Conservation (phyloP, 345 rosid species). For the Boechera stricta region DNA sequence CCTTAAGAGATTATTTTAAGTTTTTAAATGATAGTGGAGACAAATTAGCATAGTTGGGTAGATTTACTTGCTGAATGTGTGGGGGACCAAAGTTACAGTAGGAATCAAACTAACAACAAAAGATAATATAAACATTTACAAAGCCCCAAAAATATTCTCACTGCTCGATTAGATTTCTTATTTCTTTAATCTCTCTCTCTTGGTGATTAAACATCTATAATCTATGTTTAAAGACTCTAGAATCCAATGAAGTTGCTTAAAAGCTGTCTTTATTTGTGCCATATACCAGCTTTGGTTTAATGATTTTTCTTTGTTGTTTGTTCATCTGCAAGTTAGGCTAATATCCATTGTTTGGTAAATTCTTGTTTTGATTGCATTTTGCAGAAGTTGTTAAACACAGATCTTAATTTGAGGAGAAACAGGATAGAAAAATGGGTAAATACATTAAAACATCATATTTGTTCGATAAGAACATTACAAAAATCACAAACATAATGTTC, state of each 20-base stretch:
- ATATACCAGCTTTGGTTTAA: slow-evolving; percentile 22
- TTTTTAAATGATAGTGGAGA: slow-evolving; percentile 34
- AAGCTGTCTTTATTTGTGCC: slow-evolving; percentile 5
- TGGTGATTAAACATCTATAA: slow-evolving; percentile 31
- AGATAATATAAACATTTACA: slow-evolving; percentile 49
- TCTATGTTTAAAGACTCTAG: slow-evolving; percentile 19
- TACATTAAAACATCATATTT: slow-evolving; percentile 11
- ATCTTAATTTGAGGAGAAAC: slow-evolving; percentile 6
- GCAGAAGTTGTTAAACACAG: neutral
- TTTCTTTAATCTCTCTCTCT: slow-evolving; percentile 35
- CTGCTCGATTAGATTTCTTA: slow-evolving; percentile 69
- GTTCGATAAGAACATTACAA: slow-evolving; percentile 23
- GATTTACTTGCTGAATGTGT: slow-evolving; percentile 45
- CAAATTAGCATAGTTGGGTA: slow-evolving; percentile 43
- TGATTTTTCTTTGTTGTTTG: slow-evolving; percentile 18
- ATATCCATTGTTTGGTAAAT: slow-evolving; percentile 12
- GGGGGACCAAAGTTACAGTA: slow-evolving; percentile 45
- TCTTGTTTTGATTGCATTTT: slow-evolving; percentile 3
- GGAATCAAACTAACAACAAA: slow-evolving; percentile 34
- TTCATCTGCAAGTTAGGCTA: slow-evolving; percentile 24
- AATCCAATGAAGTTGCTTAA: slow-evolving; percentile 42
- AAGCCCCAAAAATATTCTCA: slow-evolving; percentile 67
- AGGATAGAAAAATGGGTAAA: slow-evolving; percentile 5
- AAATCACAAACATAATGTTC: slow-evolving; percentile 9
- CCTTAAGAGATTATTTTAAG: slow-evolving; percentile 8